Conservation (phyloP, 768 basidiomycete species). For the Galerina sulciceps region DNA sequence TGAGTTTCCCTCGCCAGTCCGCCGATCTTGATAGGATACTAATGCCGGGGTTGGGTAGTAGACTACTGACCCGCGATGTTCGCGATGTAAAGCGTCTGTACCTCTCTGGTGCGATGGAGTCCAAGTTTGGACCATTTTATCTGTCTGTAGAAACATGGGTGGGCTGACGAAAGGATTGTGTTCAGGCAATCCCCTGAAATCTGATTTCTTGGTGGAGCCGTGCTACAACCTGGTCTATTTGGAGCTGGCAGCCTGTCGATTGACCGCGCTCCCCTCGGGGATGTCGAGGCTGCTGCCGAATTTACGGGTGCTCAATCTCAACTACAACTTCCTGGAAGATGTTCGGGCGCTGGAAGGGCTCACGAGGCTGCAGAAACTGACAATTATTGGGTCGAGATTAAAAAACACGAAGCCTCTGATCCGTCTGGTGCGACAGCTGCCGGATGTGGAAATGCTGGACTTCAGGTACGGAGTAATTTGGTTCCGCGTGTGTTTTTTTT, state of each 20-base stretch:
- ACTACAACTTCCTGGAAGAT: constrained; percentile 95
- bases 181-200: constrained; percentile 73
- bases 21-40: constrained; percentile 19
- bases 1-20: constrained; percentile 47
- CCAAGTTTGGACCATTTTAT: constrained; percentile 3
- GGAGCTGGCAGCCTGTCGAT: constrained; percentile 86
- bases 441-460: constrained; percentile 87
- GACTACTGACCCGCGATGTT: constrained; percentile 67
- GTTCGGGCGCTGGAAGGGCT: constrained; percentile 70
- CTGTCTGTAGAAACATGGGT: constrained; percentile 12
- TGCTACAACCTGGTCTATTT: constrained; percentile 92
- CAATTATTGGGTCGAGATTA: constrained; percentile 83
- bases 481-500: constrained; percentile 18
- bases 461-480: constrained; percentile 58
- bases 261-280: constrained; percentile 73
- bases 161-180: neutral
- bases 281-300: constrained; percentile 77
- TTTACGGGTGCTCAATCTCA: constrained; percentile 89
- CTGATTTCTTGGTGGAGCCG: constrained; percentile 66
- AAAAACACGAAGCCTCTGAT: constrained; percentile 77
- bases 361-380: constrained; percentile 78
- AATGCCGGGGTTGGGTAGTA: constrained; percentile 31
- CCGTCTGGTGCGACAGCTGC: constrained; percentile 69
- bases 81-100: constrained; percentile 94
- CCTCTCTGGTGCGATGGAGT: constrained; percentile 75